Evolutionary conservation across 1,284 basidiomycete species (phyloP), one percentile per base, ranked within the genome.

Genomic region (Somion occarium): DNA sequence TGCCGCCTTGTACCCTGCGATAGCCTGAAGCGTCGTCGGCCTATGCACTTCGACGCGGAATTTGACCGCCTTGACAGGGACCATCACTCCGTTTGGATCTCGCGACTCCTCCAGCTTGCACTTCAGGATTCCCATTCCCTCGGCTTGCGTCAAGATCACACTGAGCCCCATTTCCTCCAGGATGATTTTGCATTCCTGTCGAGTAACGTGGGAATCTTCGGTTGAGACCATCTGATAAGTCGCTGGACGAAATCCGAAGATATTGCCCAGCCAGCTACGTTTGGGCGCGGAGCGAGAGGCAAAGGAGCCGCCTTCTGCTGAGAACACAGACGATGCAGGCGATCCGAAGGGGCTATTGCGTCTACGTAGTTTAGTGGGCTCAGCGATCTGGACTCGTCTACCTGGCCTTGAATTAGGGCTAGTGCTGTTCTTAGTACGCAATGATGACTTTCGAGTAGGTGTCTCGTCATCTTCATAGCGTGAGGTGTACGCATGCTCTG

Each of bases 221-320:
- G 75, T 72, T 2, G 91, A 93, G 42, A 82, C 69, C 1, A 93
- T 69, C 39, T 72, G 72, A 66, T 83, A 85, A 13, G 74, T 77
- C 15, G 80, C 73, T 0, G 90, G 83, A 62, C 87, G 91, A 74
- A 91, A 87, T 63, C 84, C 88, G 79, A 98, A 96, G 44, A 97
- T 78, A 56, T 87, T 89, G 48, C 84, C 82, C 58, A 98, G 84
- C 95, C 95, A 98, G 52, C 82, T 83, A 45, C 88, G 82, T 66
- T 87, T 89, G 5, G 80, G 80, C 2, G 75, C 72, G 12, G 75
- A 68, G 18, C 73, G 66, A 1, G 69, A 69, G 12, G 73, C 68
- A 47, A 73, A 77, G 15, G 74, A 75, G 23, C 70, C 44, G 26
- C 52, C 66, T 19, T 69, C 70, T 37, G 75, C 74, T 13, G 75